These are phyloP conservation scores for Torulaspora maleeae DNA, from an alignment of 805 yeast species.

Conservation along the genomic window DNA sequence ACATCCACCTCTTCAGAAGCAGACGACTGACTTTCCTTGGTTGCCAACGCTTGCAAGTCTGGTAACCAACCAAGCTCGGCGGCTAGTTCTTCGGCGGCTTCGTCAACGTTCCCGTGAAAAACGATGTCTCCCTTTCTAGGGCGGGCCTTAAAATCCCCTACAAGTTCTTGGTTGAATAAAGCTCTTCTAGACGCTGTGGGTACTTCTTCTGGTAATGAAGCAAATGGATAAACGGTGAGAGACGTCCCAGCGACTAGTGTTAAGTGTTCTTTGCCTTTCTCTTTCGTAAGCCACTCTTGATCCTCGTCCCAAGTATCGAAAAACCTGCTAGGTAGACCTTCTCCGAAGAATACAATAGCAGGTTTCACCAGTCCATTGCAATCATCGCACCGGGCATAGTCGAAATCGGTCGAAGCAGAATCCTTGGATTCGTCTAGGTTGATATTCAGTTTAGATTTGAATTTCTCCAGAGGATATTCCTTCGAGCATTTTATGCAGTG, in stretches of 20 bases:
- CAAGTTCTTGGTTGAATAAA: conserved; percentile 68
- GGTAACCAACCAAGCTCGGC: conserved; percentile 59
- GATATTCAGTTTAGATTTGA: conserved; percentile 40
- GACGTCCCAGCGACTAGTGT: conserved; percentile 93
- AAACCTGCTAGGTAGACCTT: conserved; percentile 66
- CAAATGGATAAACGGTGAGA: conserved; percentile 85
- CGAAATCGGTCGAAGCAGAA: conserved; percentile 20
- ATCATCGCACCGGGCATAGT: conserved; percentile 46
- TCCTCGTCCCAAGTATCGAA: conserved; percentile 66
- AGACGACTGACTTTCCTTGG: conserved; percentile 11
- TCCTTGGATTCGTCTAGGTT: conserved; percentile 17
- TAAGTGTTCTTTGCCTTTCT: conserved; percentile 49
- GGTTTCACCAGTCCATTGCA: conserved; percentile 86
- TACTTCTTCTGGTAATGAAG: conserved; percentile 69
- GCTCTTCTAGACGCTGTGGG: conserved; percentile 48
- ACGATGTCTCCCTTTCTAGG: conserved; percentile 59
- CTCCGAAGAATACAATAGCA: conserved; percentile 93
- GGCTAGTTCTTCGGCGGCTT: conserved; percentile 51
- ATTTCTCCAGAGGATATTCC: conserved; percentile 46
- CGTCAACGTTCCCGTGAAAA: conserved; percentile 60
- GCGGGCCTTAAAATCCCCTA: conserved; percentile 60
- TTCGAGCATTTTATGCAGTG: conserved; percentile 74
- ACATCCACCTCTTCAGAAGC: conserved; percentile 11
- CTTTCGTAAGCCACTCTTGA: conserved; percentile 35
- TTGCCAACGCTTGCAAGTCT: conserved; percentile 45